These are phyloP conservation scores for Adansonia digitata DNA, from an alignment of 345 rosid genomes.

Conservation along the genomic window DNA sequence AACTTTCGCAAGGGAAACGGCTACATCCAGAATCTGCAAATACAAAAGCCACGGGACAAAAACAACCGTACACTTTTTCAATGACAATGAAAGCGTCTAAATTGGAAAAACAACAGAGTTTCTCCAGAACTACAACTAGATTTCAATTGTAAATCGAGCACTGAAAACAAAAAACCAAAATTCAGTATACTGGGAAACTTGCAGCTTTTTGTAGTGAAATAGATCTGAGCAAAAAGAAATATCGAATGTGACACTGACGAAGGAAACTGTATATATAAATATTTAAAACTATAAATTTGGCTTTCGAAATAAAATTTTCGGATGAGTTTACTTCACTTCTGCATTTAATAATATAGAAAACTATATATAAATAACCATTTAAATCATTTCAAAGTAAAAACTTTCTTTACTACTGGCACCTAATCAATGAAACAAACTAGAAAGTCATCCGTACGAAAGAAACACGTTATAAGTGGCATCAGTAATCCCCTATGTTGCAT, in stretches of 20 bases:
- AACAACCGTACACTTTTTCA: neutral
- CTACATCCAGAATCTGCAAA: conserved; percentile 62
- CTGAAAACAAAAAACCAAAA: neutral
- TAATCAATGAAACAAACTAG: neutral
- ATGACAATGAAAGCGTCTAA: neutral
- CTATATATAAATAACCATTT: neutral
- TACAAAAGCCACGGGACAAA: neutral
- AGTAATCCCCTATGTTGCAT: too few species aligned
- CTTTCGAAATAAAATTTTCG: neutral
- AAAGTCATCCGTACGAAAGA: neutral
- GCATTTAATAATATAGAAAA: neutral
- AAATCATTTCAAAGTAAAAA: neutral
- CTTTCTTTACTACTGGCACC: neutral
- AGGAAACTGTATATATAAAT: neutral
- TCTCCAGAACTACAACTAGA: neutral
- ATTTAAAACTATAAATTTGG: neutral
- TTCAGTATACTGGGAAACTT: neutral
- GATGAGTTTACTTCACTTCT: neutral
- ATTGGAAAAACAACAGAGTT: neutral
- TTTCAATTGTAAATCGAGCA: neutral
- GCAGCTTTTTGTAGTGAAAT: neutral
- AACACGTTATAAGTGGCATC: neutral
- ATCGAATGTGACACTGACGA: neutral
- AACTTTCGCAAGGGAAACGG: conserved; percentile 88
- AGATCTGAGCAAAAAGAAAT: neutral